These are phyloP conservation scores for Alnus glutinosa DNA, from an alignment of 306 rosid genomes.

Conservation along the genomic window DNA sequence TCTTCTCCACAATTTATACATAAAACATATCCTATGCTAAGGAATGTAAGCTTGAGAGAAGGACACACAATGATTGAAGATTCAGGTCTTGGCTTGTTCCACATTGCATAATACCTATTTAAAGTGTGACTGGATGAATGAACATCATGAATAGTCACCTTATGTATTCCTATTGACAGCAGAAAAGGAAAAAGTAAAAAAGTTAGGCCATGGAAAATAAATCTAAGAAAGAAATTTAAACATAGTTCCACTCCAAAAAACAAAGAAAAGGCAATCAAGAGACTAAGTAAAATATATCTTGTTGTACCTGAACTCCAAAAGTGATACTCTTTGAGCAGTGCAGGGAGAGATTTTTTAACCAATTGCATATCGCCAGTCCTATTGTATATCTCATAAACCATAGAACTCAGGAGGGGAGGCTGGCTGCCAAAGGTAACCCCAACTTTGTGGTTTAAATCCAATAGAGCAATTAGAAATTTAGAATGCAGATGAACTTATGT, in stretches of 20 bases:
- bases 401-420: slow-evolving; percentile 94
- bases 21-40: slow-evolving; percentile 10
- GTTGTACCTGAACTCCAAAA: slow-evolving; percentile 90
- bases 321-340: slow-evolving; percentile 70
- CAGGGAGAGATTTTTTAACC: slow-evolving; percentile 67
- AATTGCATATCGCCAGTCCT: slow-evolving; percentile 66
- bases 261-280: slow-evolving; percentile 1
- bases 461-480: neutral
- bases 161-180: slow-evolving; percentile 59
- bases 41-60: slow-evolving; percentile 5
- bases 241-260: slow-evolving; percentile 4
- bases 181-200: neutral
- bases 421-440: slow-evolving; percentile 59
- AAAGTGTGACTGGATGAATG: slow-evolving; percentile 55
- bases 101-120: slow-evolving; percentile 81
- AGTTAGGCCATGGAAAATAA: neutral
- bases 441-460: slow-evolving; percentile 15
- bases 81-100: slow-evolving; percentile 92
- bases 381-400: slow-evolving; percentile 73
- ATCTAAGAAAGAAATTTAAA: slow-evolving; percentile 18
- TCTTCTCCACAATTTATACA: slow-evolving; percentile 13
- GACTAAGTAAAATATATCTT: slow-evolving; percentile 16
- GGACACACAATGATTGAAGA: slow-evolving; percentile 57
- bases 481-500: neutral
- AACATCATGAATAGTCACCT: slow-evolving; percentile 54